Percentiles rank a stretch among this genome's conserved stretches.
Evolutionary conservation across 164 flowering plant species (phyloP).

Genomic region (Chloranthus sessilifolius): DNA sequence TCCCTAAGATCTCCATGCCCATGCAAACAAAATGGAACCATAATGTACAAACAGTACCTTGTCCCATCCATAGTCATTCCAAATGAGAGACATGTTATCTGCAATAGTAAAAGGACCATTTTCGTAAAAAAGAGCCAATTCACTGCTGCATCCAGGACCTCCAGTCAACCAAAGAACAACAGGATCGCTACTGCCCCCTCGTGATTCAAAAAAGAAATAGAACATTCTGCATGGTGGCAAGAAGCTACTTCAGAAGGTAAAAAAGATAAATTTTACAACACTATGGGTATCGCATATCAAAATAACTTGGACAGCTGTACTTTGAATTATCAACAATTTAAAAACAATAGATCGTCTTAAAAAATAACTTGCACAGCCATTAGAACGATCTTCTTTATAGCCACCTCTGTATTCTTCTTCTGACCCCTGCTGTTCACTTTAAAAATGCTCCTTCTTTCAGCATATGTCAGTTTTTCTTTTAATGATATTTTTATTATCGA

Average conservation of each 20-base stretch:
- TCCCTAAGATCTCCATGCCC: too few species aligned
- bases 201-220: conserved; percentile 42
- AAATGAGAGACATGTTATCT: conserved; percentile 26
- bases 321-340: too few species aligned
- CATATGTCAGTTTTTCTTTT: too few species aligned
- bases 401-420: too few species aligned
- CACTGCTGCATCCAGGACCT: conserved; percentile 48
- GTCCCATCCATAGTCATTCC: conserved; percentile 47
- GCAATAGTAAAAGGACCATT: conserved; percentile 38
- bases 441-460: too few species aligned
- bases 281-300: too few species aligned
- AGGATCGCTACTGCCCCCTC: conserved; percentile 27
- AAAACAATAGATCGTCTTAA: too few species aligned
- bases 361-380: too few species aligned
- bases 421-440: too few species aligned
- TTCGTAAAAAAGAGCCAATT: conserved; percentile 41
- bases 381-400: too few species aligned
- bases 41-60: conserved; percentile 18
- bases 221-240: conserved; percentile 31
- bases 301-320: too few species aligned
- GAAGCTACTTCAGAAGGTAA: not conserved
- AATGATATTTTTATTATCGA: too few species aligned
- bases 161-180: conserved; percentile 49
- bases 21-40: not conserved
- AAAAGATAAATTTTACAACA: not conserved